phyloP scores from a whole-genome alignment of 371 early-diverging fungal genomes.

The Lichtheimia ornata region DNA sequence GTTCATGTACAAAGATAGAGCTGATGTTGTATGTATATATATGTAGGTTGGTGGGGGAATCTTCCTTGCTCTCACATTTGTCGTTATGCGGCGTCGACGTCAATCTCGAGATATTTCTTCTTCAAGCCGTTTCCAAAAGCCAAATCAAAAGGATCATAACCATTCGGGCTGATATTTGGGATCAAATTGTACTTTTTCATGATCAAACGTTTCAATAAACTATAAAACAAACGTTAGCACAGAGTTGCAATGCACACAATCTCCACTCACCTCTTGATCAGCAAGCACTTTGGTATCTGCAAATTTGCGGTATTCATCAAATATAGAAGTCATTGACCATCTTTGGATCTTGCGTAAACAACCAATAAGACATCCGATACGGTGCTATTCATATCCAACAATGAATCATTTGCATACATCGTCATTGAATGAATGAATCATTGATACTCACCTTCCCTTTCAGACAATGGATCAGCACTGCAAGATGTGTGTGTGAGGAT shows the following conservation, averaged over 20 bases:
- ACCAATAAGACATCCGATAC: conserved; percentile 93
- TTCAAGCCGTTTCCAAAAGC: too few species aligned
- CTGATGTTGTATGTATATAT: not conserved
- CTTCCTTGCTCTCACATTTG: conserved; percentile 23
- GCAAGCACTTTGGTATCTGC: conserved; percentile 90
- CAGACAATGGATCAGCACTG: conserved; percentile 88
- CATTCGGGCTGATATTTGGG: conserved; percentile 55
- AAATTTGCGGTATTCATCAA: conserved; percentile 93
- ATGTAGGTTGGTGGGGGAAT: conserved; percentile 29
- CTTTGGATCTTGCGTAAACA: conserved; percentile 90
- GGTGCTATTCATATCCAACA: conserved; percentile 53
- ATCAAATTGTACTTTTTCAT: conserved; percentile 55
- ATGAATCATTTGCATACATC: not conserved
- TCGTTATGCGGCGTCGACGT: conserved; percentile 20
- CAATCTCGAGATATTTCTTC: not conserved
- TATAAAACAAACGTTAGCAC: conserved; percentile 11
- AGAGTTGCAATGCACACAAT: not conserved
- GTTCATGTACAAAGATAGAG: not conserved
- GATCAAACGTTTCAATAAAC: conserved; percentile 78
- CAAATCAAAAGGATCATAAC: conserved; percentile 25
- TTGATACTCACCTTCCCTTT: conserved; percentile 77
- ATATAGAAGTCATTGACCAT: conserved; percentile 95
- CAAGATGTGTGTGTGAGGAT: not conserved
- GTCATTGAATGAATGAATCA: too few species aligned
- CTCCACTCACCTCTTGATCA: conserved; percentile 86